Evolutionary conservation across 805 yeast species (phyloP), one percentile per base, ranked within the genome.

Genomic region (Saturnispora bothae): DNA sequence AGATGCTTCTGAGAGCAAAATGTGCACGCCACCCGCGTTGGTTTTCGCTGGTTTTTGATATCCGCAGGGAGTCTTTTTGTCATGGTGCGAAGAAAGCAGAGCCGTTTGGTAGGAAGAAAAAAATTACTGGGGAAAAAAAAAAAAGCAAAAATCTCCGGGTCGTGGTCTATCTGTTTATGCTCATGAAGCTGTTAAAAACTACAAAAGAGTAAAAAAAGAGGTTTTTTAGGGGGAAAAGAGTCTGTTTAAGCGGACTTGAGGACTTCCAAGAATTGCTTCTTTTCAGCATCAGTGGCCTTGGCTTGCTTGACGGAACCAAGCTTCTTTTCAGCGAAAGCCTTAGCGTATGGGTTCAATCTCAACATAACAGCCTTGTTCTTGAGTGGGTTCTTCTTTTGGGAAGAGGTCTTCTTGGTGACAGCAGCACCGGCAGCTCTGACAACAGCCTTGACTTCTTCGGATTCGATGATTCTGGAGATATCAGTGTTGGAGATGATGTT

Each of bases 271-370:
- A 81, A 80, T 58, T 70, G 71, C 63, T 79, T 80, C 69, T 79
- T 70, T 52, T 84, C 80, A 63, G 67, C 71, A 60, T 69, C 63
- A 66, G 69, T 66, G 26, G 48, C 36, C 36, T 33, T 33, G 54
- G 69, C 78, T 64, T 67, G 81, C 78, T 83, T 83, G 33, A 68
- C 69, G 54, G 88, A 78, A 61, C 94, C 95, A 56, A 80, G 72
- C 72, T 84, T 84, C 75, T 85, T 78, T 68, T 82, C 86, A 60
- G 95, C 63, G 73, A 78, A 89, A 59, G 89, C 94, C 82, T 84
- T 85, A 60, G 98, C 97, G 80, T 92, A 92, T 56, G 99, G 99
- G 95, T 92, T 92, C 69, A 92, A 82, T 78, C 96, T 85, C 69
- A 86, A 79, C 66, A 86, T 71, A 61, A 88, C 89, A 75, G 85